These are phyloP conservation scores for Fusarium longipes DNA, from an alignment of 2,329 filamentous ascomycete genomes.

Conservation along the genomic window DNA sequence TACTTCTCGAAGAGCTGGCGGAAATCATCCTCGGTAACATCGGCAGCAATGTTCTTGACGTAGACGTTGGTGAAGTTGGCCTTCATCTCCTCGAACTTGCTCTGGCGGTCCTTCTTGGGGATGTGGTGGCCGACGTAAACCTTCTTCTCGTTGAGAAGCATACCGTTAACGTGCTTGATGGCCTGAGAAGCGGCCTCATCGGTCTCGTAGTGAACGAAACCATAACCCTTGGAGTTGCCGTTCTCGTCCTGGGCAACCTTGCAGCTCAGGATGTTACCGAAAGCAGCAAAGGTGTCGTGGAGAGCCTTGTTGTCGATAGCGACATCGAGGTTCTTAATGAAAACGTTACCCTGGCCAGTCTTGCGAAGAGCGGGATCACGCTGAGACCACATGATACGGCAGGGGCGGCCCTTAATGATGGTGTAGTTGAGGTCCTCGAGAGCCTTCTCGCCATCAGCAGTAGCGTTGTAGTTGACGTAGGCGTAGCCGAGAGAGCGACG, in stretches of 20 bases:
- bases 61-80: constrained; percentile 99
- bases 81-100: constrained; percentile 99
- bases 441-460: constrained; percentile 94
- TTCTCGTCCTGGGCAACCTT: constrained; percentile 99
- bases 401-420: constrained; percentile 96
- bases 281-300: constrained; percentile 98
- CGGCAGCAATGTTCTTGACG: constrained; percentile 94
- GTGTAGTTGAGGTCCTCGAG: constrained; percentile 99
- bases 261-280: constrained; percentile 99
- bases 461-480: constrained; percentile 99
- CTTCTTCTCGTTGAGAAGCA: constrained; percentile 99
- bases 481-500: constrained; percentile 98
- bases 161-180: constrained; percentile 99
- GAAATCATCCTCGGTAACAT: constrained; percentile 94
- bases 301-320: constrained; percentile 99
- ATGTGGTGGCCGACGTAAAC: constrained; percentile 99
- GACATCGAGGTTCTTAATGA: constrained; percentile 99
- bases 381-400: constrained; percentile 99
- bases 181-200: constrained; percentile 96
- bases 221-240: constrained; percentile 97
- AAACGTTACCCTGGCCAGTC: constrained; percentile 98
- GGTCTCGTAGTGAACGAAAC: constrained; percentile 99
- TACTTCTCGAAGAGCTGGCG: constrained; percentile 90
- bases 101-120: constrained; percentile 99
- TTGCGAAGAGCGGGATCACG: constrained; percentile 98